These are phyloP conservation scores for Gaultheria prostrata DNA, from an alignment of 148 eudicot species.

Conservation along the genomic window DNA sequence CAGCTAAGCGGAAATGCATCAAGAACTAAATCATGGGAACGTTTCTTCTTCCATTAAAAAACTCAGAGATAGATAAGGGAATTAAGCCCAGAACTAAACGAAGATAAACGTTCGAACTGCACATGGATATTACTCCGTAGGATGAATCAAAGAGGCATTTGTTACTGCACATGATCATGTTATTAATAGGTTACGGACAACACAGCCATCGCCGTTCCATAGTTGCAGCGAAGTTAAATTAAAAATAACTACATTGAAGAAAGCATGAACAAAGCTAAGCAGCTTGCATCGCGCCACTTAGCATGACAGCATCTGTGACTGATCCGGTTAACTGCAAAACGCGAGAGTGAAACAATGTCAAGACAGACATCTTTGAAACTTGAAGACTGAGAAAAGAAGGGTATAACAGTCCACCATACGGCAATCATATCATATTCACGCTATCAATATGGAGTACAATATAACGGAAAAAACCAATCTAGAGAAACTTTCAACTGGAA, in stretches of 20 bases:
- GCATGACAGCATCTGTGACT: conserved; percentile 8
- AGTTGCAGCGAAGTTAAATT: neutral
- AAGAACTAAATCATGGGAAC: too few species aligned
- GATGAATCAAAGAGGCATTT: conserved; percentile 10
- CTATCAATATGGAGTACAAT: neutral
- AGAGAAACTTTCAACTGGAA: neutral
- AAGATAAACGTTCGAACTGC: neutral
- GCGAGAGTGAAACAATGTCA: neutral
- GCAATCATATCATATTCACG: neutral
- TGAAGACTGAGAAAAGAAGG: neutral
- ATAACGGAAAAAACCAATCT: neutral
- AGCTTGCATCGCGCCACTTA: conserved; percentile 5
- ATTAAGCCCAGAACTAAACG: neutral
- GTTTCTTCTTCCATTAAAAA: too few species aligned
- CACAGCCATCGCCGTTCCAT: conserved; percentile 12
- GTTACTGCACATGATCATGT: conserved; percentile 14
- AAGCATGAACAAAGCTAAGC: conserved; percentile 11
- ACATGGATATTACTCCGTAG: neutral
- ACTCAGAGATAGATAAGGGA: neutral
- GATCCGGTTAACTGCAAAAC: conserved; percentile 16
- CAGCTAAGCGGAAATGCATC: too few species aligned
- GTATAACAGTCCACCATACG: neutral
- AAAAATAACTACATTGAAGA: neutral
- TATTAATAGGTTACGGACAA: neutral
- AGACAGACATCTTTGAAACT: neutral